These are phyloP conservation scores for Candida khao-thaluensis DNA, from an alignment of 805 yeast genomes.

Conservation along the genomic window DNA sequence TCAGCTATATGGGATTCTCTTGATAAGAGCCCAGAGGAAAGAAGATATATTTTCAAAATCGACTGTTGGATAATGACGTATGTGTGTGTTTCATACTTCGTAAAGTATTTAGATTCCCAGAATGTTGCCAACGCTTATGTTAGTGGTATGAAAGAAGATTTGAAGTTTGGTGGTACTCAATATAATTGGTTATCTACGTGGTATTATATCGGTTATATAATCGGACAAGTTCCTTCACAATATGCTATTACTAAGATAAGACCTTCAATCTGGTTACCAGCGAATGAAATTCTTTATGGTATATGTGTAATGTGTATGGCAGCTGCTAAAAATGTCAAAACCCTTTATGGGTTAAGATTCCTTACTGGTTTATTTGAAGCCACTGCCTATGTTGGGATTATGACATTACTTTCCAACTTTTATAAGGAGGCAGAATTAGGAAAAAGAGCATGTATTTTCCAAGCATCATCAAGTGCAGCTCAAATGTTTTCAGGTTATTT, in stretches of 20 bases:
- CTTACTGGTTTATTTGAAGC: constrained; percentile 27
- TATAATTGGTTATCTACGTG: constrained; percentile 20
- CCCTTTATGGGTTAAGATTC: constrained; percentile 26
- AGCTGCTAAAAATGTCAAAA: constrained; percentile 18
- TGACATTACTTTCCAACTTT: constrained; percentile 16
- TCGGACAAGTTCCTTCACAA: constrained; percentile 25
- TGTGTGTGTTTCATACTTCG: constrained; percentile 12
- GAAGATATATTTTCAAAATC: constrained; percentile 28
- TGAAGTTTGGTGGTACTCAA: constrained; percentile 16
- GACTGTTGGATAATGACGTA: constrained; percentile 20
- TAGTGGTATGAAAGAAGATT: constrained; percentile 27
- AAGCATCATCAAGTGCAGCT: constrained; percentile 23
- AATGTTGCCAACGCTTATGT: constrained; percentile 24
- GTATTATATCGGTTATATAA: constrained; percentile 23
- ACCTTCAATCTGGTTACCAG: constrained; percentile 15
- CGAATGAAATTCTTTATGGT: constrained; percentile 21
- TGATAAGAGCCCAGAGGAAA: constrained; percentile 26
- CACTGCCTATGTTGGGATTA: constrained; percentile 17
- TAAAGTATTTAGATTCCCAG: constrained; percentile 12
- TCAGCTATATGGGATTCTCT: constrained; percentile 1
- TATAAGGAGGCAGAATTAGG: constrained; percentile 16
- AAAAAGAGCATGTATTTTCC: constrained; percentile 18
- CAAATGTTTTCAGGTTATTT: constrained; percentile 29
- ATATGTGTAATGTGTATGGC: constrained; percentile 22
- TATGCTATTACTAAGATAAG: constrained; percentile 22